Evolutionary conservation across 495 filamentous ascomycete species (phyloP).

Genomic region (Pyrenopolyporus hunteri): DNA sequence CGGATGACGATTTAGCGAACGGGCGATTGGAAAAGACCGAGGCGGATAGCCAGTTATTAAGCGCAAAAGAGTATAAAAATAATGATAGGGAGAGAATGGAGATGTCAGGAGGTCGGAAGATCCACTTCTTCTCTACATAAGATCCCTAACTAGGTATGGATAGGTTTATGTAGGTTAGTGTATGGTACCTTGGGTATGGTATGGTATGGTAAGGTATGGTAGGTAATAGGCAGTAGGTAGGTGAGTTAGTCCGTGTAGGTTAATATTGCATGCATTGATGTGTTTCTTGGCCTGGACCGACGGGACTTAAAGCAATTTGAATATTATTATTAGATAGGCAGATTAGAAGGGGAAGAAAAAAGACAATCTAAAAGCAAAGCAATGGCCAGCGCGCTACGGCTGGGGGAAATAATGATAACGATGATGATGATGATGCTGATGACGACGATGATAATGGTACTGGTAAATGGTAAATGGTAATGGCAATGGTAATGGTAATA

Average conservation of each 20-base stretch:
- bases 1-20: constrained; percentile 16
- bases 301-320: too few species aligned
- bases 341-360: background rate
- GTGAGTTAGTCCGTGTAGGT: too few species aligned
- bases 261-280: too few species aligned
- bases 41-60: constrained; percentile 24
- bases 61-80: constrained; percentile 36
- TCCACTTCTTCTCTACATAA: constrained; percentile 29
- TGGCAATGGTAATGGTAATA: too few species aligned
- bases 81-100: constrained; percentile 34
- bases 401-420: background rate
- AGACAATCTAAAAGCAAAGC: background rate
- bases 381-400: too few species aligned
- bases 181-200: background rate
- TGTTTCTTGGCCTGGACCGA: too few species aligned
- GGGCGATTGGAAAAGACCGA: constrained; percentile 15
- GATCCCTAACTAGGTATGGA: constrained; percentile 14
- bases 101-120: constrained; percentile 39
- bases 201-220: background rate
- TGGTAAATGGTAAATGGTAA: too few species aligned
- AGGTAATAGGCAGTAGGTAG: background rate
- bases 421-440: background rate
- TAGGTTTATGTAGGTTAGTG: background rate
- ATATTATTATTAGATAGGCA: too few species aligned
- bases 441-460: background rate